Evolutionary conservation across 768 basidiomycete species (phyloP), one percentile per base, ranked within the genome.

Genomic region (Lactifluus echinatus): DNA sequence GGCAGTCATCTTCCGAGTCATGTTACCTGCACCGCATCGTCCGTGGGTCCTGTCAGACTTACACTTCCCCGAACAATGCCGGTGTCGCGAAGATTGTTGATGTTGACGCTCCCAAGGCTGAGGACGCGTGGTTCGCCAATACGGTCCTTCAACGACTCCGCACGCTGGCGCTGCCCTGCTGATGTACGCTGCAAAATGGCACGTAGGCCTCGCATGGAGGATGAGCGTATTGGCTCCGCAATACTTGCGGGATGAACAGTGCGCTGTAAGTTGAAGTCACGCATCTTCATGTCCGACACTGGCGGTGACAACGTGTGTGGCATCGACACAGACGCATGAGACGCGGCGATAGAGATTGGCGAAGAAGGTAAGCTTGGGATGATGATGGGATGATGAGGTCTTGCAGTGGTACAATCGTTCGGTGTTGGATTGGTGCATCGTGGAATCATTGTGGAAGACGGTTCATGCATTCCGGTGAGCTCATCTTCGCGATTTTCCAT

Each of bases 171-270:
- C 33, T 43, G 48, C 15, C 50, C 56, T 11, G 46, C 52, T 29
- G 57, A 59, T 17, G 53, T 59, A 8, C 57, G 57, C n/a, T 59
- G 54, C 42, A 59, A 59, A 8, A 59, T 59, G 6, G 57, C 53
- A 15, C 57, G 46, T 21, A 59, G 42, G 26, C 57, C 53, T 2
- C 40, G 47, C 33, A 59, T 10, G 26, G 57, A 59, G 33, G 57
- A 31, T 17, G 53, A 50, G 34, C 52, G 57, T 11, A 12, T 39
- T 1, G 47, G 57, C 26, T 15, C 19, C 12, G 4, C 7, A 26
- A 31, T 48, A 28, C 57, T 26, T 24, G 40, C 19, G 3, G 14
- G 6, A 14, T 14, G 31, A 8, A 6, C 17, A 8, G 12, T 8
- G 4, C 26, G 40, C 40, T 21, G 53, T 15, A 42, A 11, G 8